phyloP scores from a whole-genome alignment of 371 early-diverging fungal species.

The Mucor lusitanicus region DNA sequence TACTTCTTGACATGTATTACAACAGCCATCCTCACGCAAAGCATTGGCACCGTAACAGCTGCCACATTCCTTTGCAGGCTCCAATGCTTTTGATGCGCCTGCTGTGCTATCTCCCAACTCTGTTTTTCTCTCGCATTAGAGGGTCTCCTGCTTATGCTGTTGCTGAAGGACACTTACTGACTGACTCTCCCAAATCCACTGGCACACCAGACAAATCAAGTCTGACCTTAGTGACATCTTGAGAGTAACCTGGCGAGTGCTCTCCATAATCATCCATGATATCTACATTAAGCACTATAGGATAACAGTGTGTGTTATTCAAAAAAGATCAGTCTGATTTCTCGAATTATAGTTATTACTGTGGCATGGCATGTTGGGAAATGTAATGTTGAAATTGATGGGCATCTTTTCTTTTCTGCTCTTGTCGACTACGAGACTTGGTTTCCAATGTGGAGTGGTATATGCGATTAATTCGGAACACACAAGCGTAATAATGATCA shows the following conservation, averaged over 20 bases:
- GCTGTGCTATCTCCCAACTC: slow-evolving; percentile 52
- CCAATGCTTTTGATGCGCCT: slow-evolving; percentile 40
- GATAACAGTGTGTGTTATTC: not conserved
- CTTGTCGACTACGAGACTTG: slow-evolving; percentile 85
- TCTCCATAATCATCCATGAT: slow-evolving; percentile 92
- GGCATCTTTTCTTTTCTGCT: slow-evolving; percentile 86
- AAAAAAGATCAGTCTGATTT: not conserved
- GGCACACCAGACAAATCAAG: slow-evolving; percentile 67
- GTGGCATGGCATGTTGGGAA: slow-evolving; percentile 90
- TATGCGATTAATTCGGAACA: slow-evolving; percentile 85
- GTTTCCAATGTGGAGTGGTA: slow-evolving; percentile 62
- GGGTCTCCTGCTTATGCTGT: not conserved
- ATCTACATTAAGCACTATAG: slow-evolving; percentile 81
- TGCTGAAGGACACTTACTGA: slow-evolving; percentile 37
- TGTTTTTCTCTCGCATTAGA: slow-evolving; percentile 1
- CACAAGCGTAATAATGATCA: slow-evolving; percentile 75
- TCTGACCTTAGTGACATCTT: slow-evolving; percentile 82
- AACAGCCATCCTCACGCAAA: slow-evolving; percentile 73
- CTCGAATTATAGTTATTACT: slow-evolving; percentile 47
- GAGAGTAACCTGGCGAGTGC: slow-evolving; percentile 61
- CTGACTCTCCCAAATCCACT: slow-evolving; percentile 59
- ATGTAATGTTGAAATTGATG: slow-evolving; percentile 89
- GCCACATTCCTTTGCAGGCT: slow-evolving; percentile 77
- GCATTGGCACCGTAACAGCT: slow-evolving; percentile 86
- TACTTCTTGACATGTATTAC: slow-evolving; percentile 95